Percentiles rank a stretch among this genome's conserved stretches.
phyloP scores from a whole-genome alignment of 495 filamentous ascomycete genomes.

The Penicillium turbatum region DNA sequence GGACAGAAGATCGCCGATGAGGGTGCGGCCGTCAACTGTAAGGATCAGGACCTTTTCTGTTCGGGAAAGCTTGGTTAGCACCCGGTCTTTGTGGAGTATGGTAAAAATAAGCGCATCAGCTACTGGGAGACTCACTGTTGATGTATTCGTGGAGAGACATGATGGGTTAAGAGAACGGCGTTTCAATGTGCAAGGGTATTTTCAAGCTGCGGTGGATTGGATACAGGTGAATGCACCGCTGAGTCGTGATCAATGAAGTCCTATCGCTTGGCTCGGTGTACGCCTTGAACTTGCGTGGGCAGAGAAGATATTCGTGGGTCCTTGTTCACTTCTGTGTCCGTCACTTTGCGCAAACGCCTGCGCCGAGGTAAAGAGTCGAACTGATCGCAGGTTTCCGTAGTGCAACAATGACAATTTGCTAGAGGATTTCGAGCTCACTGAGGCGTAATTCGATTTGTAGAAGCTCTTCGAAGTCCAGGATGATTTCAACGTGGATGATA shows the following conservation, averaged over 20 bases:
- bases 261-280: neutral
- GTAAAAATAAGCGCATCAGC: neutral
- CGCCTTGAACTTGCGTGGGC: neutral
- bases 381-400: neutral
- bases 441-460: neutral
- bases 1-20: constrained; percentile 78
- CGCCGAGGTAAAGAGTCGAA: neutral
- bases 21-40: constrained; percentile 86
- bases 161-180: constrained; percentile 10
- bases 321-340: neutral
- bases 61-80: constrained; percentile 15
- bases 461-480: neutral
- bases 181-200: neutral
- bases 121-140: constrained; percentile 49
- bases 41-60: constrained; percentile 87
- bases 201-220: neutral
- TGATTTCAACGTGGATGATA: neutral
- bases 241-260: neutral
- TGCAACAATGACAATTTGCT: neutral
- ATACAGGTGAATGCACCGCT: constrained; percentile 2
- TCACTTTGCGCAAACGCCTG: neutral
- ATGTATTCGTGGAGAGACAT: constrained; percentile 68
- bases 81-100: constrained; percentile 12
- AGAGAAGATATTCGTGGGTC: neutral
- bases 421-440: neutral